phyloP scores from a whole-genome alignment of 129 eudicot species.

The Lactuca sativa region DNA sequence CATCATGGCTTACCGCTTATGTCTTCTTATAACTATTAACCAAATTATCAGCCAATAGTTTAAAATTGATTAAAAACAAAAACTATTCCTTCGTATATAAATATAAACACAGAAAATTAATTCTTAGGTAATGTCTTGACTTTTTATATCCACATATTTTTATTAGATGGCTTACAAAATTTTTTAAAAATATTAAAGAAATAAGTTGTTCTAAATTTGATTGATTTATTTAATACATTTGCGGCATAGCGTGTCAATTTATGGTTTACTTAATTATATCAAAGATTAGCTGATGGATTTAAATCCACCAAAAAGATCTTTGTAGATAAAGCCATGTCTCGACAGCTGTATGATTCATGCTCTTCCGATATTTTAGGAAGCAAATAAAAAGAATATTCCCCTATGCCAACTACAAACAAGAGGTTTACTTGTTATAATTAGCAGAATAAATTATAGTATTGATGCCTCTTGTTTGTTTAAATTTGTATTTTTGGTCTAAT shows the following conservation, averaged over 20 bases:
- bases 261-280: neutral
- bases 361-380: neutral
- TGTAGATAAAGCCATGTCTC: neutral
- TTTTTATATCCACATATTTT: too few species aligned
- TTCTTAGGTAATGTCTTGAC: too few species aligned
- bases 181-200: too few species aligned
- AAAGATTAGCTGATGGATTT: neutral
- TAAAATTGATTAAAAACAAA: too few species aligned
- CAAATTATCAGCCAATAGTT: neutral
- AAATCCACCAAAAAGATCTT: neutral
- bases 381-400: neutral
- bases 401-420: neutral
- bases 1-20: neutral
- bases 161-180: too few species aligned
- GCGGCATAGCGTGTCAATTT: neutral
- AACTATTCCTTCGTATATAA: neutral
- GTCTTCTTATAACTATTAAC: neutral
- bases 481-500: too few species aligned
- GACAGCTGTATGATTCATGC: neutral
- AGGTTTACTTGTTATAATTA: too few species aligned
- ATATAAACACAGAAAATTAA: neutral
- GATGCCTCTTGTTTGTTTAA: too few species aligned
- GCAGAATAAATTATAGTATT: too few species aligned
- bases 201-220: too few species aligned
- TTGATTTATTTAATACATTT: too few species aligned